Conservation (phyloP, 2,329 filamentous ascomycete genomes). For the Colletotrichum camelliae region DNA sequence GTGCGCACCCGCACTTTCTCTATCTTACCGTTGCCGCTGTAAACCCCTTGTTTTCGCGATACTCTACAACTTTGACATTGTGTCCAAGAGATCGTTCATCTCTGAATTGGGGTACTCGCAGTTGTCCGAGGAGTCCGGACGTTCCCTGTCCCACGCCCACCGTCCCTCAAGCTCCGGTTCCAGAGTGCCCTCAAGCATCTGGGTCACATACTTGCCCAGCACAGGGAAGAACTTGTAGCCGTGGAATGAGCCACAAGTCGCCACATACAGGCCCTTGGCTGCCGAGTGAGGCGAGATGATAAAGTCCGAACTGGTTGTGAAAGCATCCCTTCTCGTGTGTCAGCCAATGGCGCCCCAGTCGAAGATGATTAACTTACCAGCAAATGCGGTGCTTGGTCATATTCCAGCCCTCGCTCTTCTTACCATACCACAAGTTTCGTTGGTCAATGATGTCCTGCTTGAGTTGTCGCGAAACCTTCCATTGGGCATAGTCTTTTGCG, state of each 20-base stretch:
- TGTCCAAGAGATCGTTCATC: constrained; percentile 56
- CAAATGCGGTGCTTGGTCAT: constrained; percentile 69
- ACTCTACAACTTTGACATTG: constrained; percentile 31
- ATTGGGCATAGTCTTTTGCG: constrained; percentile 64
- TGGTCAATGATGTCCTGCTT: constrained; percentile 65
- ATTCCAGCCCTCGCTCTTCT: constrained; percentile 59
- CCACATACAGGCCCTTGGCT: constrained; percentile 61
- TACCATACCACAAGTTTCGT: constrained; percentile 64
- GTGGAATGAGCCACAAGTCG: constrained; percentile 70
- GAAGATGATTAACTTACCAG: constrained; percentile 55
- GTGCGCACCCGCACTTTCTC: neutral
- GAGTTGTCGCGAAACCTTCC: constrained; percentile 60
- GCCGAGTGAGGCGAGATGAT: constrained; percentile 63
- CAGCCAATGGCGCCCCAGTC: neutral
- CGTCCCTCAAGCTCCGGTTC: constrained; percentile 46
- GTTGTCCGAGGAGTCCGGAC: constrained; percentile 57
- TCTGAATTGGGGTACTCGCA: constrained; percentile 63
- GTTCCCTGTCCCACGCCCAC: constrained; percentile 66
- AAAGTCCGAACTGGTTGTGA: constrained; percentile 66
- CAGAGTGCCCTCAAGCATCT: constrained; percentile 56
- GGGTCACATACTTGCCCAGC: constrained; percentile 66
- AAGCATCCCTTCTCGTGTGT: constrained; percentile 61
- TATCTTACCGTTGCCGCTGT: neutral
- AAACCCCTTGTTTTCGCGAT: neutral
- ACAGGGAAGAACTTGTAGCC: constrained; percentile 72